phyloP scores from a whole-genome alignment of 495 filamentous ascomycete species.

The Aspergillus indologenus region DNA sequence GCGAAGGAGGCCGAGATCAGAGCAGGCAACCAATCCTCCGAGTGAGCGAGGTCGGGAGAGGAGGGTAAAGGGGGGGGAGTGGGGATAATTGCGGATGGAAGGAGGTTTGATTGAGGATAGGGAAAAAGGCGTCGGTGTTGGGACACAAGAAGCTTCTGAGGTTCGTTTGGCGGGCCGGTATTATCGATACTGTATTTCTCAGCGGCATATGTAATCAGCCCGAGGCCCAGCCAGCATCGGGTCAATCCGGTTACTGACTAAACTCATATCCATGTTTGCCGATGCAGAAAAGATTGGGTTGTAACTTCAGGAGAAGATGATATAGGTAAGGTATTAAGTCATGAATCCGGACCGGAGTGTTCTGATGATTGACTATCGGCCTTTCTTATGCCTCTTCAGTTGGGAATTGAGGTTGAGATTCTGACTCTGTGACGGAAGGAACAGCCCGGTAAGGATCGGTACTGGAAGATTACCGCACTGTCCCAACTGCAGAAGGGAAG shows the following conservation, averaged over 20 bases:
- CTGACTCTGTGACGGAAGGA: not conserved
- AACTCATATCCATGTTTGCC: conserved; percentile 13
- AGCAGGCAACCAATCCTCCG: conserved; percentile 31
- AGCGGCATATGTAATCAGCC: conserved; percentile 23
- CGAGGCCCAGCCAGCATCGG: conserved; percentile 13
- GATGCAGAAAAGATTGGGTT: not conserved
- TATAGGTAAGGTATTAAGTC: not conserved
- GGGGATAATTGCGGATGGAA: conserved; percentile 19
- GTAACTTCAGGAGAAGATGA: not conserved
- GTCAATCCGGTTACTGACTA: conserved; percentile 17
- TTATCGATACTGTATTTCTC: conserved; percentile 20
- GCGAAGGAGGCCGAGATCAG: conserved; percentile 21
- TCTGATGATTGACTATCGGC: not conserved
- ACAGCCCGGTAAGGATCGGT: not conserved
- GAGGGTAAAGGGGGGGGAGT: no score
- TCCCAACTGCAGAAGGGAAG: no score
- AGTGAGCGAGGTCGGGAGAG: conserved; percentile 25
- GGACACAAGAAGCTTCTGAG: conserved; percentile 23
- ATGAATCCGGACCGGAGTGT: not conserved
- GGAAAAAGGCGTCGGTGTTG: conserved; percentile 30
- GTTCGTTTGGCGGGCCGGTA: conserved; percentile 25
- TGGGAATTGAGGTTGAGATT: not conserved
- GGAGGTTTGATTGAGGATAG: conserved; percentile 17
- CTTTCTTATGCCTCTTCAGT: not conserved
- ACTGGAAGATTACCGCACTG: not conserved